Evolutionary conservation across 2,329 filamentous ascomycete genomes (phyloP).

Genomic region (Talaromyces pinophilus): DNA sequence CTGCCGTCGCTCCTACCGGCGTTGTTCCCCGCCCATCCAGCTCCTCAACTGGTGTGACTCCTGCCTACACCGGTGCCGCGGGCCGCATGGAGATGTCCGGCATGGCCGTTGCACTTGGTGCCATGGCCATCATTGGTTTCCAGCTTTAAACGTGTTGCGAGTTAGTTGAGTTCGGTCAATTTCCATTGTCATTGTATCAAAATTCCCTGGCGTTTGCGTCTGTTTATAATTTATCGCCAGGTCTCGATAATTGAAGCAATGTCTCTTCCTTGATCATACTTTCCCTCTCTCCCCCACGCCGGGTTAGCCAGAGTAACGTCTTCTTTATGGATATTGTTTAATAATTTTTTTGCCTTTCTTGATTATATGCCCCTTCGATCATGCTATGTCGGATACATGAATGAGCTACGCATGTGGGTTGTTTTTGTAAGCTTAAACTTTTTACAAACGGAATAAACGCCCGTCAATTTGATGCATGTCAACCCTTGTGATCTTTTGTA

Average conservation of each 20-base stretch:
- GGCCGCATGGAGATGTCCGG: slow-evolving; percentile 29
- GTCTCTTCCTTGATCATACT: background rate
- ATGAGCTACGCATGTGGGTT: slow-evolving; percentile 8
- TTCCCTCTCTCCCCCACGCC: background rate
- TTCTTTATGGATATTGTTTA: slow-evolving; percentile 20
- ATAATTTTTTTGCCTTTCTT: slow-evolving; percentile 11
- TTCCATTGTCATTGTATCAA: slow-evolving; percentile 7
- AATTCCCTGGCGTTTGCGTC: background rate
- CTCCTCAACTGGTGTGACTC: slow-evolving; percentile 5
- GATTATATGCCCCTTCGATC: background rate
- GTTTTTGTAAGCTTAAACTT: background rate
- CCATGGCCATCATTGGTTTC: slow-evolving; percentile 28
- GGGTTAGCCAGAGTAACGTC: slow-evolving; percentile 9
- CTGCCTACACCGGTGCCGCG: slow-evolving; percentile 31
- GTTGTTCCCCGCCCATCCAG: slow-evolving; percentile 18
- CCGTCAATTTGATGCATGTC: slow-evolving; percentile 2
- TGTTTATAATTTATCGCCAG: background rate
- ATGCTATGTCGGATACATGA: slow-evolving; percentile 8
- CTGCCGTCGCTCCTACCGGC: slow-evolving; percentile 18
- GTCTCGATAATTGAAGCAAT: slow-evolving; percentile 12
- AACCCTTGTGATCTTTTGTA: background rate
- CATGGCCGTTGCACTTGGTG: slow-evolving; percentile 29
- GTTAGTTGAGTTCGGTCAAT: background rate
- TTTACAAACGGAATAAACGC: background rate
- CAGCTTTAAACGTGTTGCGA: slow-evolving; percentile 28